These are phyloP conservation scores for Leonotis leonurus DNA, from an alignment of 257 asterid species.

Conservation along the genomic window DNA sequence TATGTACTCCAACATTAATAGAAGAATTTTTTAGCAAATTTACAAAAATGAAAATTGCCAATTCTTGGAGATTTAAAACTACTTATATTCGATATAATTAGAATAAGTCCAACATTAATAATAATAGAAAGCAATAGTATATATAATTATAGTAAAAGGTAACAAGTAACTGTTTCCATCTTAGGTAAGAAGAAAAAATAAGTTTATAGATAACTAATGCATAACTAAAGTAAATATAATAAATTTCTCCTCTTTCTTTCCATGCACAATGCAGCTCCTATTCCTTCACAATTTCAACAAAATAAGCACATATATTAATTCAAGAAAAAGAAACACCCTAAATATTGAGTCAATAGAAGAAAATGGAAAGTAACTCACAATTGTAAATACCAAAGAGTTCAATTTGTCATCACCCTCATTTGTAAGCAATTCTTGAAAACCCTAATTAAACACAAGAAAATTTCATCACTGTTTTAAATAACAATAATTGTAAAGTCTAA, in stretches of 20 bases:
- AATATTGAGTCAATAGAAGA: background rate
- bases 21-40: no score
- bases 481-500: no score
- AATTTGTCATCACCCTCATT: background rate
- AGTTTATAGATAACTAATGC: background rate
- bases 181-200: background rate
- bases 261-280: background rate
- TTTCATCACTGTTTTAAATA: background rate
- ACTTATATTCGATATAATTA: background rate
- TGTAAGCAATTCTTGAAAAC: constrained; percentile 8
- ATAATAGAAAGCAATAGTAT: background rate
- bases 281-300: background rate
- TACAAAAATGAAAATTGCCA: background rate
- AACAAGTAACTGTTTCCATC: no score
- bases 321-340: background rate
- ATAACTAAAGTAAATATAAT: background rate
- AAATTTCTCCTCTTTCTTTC: background rate
- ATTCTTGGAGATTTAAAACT: background rate
- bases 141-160: background rate
- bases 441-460: background rate
- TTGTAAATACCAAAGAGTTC: background rate
- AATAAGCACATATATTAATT: background rate
- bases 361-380: background rate
- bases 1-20: no score
- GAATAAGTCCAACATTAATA: background rate